phyloP scores from a whole-genome alignment of 768 basidiomycete genomes.

The Daedaleopsis sinensis region DNA sequence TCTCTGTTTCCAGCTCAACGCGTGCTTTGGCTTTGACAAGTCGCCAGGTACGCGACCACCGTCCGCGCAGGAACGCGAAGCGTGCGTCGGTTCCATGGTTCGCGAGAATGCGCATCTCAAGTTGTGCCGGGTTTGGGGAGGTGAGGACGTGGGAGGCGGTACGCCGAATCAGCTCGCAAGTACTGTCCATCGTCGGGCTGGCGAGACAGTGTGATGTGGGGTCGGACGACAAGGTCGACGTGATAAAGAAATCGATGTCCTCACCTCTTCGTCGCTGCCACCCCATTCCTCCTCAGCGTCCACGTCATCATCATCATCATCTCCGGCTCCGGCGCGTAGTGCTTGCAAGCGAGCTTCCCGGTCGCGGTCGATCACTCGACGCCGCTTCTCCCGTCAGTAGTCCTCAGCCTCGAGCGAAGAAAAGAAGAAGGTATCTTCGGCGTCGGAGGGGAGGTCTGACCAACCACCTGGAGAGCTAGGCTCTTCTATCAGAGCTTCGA shows the following conservation, averaged over 20 bases:
- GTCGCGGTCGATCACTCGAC: constrained; percentile 57
- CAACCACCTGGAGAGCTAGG: constrained; percentile 64
- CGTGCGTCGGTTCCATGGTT: constrained; percentile 79
- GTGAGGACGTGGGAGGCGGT: constrained; percentile 70
- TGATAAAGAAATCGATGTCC: constrained; percentile 6
- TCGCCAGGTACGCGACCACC: constrained; percentile 72
- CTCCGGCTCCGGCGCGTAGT: constrained; percentile 47
- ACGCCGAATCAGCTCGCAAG: constrained; percentile 71
- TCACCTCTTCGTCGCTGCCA: constrained; percentile 72
- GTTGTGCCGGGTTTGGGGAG: constrained; percentile 77
- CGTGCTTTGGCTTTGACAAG: constrained; percentile 51
- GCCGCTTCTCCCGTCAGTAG: constrained; percentile 67
- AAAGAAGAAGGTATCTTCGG: constrained; percentile 86
- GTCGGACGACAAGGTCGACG: background rate
- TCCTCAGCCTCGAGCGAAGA: constrained; percentile 66
- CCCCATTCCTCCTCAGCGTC: constrained; percentile 57
- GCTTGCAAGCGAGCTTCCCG: constrained; percentile 70
- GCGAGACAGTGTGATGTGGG: no score
- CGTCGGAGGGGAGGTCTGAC: constrained; percentile 84
- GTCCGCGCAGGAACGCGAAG: constrained; percentile 81
- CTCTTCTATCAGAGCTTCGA: background rate
- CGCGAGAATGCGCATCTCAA: constrained; percentile 88
- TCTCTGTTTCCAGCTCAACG: constrained; percentile 24
- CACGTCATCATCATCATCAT: constrained; percentile 28
- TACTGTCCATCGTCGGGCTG: constrained; percentile 64